Percentiles rank a stretch among this genome's conserved stretches.
Evolutionary conservation across 495 filamentous ascomycete genomes (phyloP).

Genomic region (Talaromyces wortmannii): DNA sequence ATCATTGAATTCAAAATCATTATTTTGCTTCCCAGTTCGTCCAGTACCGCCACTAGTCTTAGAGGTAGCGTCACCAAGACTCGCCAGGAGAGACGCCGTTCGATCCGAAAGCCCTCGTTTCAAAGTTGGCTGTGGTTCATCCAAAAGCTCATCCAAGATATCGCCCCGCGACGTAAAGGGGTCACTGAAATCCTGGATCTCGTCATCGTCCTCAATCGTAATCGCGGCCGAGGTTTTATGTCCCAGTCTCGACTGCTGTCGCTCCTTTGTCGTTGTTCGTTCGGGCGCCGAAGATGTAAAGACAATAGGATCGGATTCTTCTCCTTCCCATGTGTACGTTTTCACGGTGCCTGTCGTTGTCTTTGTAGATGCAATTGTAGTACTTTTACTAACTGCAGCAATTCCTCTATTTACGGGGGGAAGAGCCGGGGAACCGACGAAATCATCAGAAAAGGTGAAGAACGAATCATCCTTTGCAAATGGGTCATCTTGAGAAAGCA

Average conservation of each 20-base stretch:
- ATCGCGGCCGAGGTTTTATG: slow-evolving; percentile 14
- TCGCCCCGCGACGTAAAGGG: slow-evolving; percentile 19
- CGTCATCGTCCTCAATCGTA: slow-evolving; percentile 30
- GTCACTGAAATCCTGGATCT: slow-evolving; percentile 35
- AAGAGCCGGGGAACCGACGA: not conserved
- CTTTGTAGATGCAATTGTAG: slow-evolving; percentile 12
- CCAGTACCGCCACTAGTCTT: slow-evolving; percentile 5
- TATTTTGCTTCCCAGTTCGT: not conserved
- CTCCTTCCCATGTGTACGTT: slow-evolving; percentile 7
- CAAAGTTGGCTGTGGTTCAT: not conserved
- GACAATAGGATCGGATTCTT: slow-evolving; percentile 45
- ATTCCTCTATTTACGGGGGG: not conserved
- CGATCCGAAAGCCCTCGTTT: slow-evolving; percentile 9
- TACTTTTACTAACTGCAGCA: not conserved
- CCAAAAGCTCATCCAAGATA: slow-evolving; percentile 20
- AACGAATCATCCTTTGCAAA: slow-evolving; percentile 7
- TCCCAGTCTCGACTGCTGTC: not conserved
- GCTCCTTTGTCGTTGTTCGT: slow-evolving; percentile 6
- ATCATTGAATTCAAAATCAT: not conserved
- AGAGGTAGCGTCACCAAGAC: slow-evolving; percentile 9
- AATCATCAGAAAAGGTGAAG: slow-evolving; percentile 32
- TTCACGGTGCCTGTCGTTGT: slow-evolving; percentile 12
- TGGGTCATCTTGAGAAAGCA: not conserved
- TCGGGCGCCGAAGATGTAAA: slow-evolving; percentile 44
- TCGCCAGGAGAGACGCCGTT: slow-evolving; percentile 33